Conservation (phyloP, 1,139 yeast species). For the Debaryomyces sp. region DNA sequence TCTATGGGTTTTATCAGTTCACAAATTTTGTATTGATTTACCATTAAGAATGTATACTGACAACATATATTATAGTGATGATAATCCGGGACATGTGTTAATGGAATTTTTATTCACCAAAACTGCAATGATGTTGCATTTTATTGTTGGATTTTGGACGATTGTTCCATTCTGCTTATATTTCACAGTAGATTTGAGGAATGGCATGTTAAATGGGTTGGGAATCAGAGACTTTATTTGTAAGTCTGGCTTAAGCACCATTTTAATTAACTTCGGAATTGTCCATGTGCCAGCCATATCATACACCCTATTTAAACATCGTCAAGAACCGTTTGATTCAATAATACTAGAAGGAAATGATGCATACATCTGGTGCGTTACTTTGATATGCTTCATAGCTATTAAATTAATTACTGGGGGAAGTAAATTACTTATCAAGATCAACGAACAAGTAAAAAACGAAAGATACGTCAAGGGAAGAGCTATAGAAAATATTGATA, state of each 20-base stretch:
- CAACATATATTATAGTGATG: slow-evolving; percentile 5
- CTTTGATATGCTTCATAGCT: slow-evolving; percentile 18
- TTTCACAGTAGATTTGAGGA: slow-evolving; percentile 6
- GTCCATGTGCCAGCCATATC: slow-evolving; percentile 20
- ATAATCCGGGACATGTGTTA: slow-evolving; percentile 6
- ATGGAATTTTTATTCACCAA: slow-evolving; percentile 15
- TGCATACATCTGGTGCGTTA: slow-evolving; percentile 14
- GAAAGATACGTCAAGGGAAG: slow-evolving; percentile 65
- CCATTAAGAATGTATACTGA: slow-evolving; percentile 19
- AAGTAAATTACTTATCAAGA: slow-evolving; percentile 17
- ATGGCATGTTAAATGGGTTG: slow-evolving; percentile 7
- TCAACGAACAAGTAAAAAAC: slow-evolving; percentile 55
- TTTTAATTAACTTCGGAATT: slow-evolving; percentile 15
- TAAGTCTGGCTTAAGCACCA: slow-evolving; percentile 14
- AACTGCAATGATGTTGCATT: slow-evolving; percentile 20
- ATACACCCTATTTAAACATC: slow-evolving; percentile 8
- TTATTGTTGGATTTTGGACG: slow-evolving; percentile 28
- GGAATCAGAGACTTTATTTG: slow-evolving; percentile 7
- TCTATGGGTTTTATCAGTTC: slow-evolving; percentile 26
- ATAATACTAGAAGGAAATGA: neutral
- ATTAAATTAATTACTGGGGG: slow-evolving; percentile 15
- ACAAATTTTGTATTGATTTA: slow-evolving; percentile 28
- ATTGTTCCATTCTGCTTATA: slow-evolving; percentile 17
- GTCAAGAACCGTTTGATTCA: slow-evolving; percentile 7
- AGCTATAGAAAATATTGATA: slow-evolving; percentile 57